Evolutionary conservation across 495 filamentous ascomycete genomes (phyloP).

Genomic region (Margaritispora aquatica): DNA sequence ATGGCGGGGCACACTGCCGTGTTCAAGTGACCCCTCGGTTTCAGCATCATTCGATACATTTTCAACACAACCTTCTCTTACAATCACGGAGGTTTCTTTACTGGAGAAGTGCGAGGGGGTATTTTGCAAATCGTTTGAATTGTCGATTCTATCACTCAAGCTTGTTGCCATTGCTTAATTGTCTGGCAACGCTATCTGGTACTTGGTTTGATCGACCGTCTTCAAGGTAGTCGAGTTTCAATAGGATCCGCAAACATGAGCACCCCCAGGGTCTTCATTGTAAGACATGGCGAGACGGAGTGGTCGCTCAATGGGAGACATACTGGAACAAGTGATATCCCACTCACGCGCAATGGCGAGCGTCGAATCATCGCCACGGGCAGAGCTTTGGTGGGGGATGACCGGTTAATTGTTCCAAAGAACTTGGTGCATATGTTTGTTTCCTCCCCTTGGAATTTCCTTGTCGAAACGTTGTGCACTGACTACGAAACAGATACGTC

Average conservation of each 20-base stretch:
- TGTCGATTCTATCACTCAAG: background rate
- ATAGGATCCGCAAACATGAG: conserved; percentile 8
- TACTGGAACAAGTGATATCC: conserved; percentile 81
- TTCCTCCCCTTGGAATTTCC: background rate
- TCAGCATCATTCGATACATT: background rate
- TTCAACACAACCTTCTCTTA: background rate
- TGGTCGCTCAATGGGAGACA: conserved; percentile 94
- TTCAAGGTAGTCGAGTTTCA: background rate
- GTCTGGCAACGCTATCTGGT: background rate
- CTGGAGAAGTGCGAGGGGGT: background rate
- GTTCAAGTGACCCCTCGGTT: background rate
- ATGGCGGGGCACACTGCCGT: background rate
- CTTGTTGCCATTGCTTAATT: background rate
- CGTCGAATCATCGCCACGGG: conserved; percentile 77
- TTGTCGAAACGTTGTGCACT: too few relatives aligned
- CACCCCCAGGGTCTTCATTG: conserved; percentile 81
- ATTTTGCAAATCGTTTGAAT: background rate
- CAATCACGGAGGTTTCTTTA: background rate
- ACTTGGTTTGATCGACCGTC: background rate
- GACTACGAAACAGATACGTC: conserved; percentile 54
- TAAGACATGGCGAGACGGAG: conserved; percentile 92
- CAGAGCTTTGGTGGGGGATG: conserved; percentile 72
- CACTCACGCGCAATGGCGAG: conserved; percentile 82
- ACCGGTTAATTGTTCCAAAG: conserved; percentile 78
- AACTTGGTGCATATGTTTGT: conserved; percentile 70